phyloP scores from a whole-genome alignment of 2,329 filamentous ascomycete species.

The Helotiales sp. region DNA sequence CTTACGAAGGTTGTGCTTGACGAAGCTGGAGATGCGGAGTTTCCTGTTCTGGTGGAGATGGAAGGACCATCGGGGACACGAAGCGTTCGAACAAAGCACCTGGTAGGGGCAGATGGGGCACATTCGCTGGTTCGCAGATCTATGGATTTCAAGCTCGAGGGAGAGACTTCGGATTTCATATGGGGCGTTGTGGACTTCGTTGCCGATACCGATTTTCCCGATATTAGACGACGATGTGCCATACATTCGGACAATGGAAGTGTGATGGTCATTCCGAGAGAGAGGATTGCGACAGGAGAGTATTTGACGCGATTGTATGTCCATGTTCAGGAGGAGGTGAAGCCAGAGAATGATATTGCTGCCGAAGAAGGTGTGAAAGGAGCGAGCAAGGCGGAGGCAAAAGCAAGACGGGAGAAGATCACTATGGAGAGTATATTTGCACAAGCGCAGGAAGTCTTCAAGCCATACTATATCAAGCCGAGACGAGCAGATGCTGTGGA shows the following conservation, averaged over 20 bases:
- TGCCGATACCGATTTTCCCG: slow-evolving; percentile 53
- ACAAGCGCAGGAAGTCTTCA: slow-evolving; percentile 63
- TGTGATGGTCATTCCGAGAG: slow-evolving; percentile 65
- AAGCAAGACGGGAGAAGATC: slow-evolving; percentile 38
- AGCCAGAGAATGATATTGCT: slow-evolving; percentile 48
- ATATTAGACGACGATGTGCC: slow-evolving; percentile 61
- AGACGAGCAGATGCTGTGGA: slow-evolving; percentile 72
- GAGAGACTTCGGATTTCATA: slow-evolving; percentile 60
- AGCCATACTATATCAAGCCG: slow-evolving; percentile 61
- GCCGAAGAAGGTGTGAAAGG: slow-evolving; percentile 35
- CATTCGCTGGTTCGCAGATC: slow-evolving; percentile 56
- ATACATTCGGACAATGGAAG: slow-evolving; percentile 60
- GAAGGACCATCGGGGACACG: slow-evolving; percentile 54
- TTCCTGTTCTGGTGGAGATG: slow-evolving; percentile 43
- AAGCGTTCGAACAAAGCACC: slow-evolving; percentile 60
- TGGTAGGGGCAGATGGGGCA: slow-evolving; percentile 65
- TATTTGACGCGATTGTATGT: slow-evolving; percentile 66
- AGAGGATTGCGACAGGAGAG: slow-evolving; percentile 47
- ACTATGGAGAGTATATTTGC: slow-evolving; percentile 72
- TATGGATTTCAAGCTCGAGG: slow-evolving; percentile 59
- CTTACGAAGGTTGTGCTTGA: slow-evolving; percentile 51
- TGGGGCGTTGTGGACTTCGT: slow-evolving; percentile 60
- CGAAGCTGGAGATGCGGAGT: slow-evolving; percentile 43
- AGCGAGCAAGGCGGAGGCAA: slow-evolving; percentile 37
- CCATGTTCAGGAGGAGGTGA: slow-evolving; percentile 56